A percentile compares a stretch with the other conserved stretches of the same genome.
Conservation (phyloP, 306 rosid genomes). For the peach (Prunus persica) region Prunus_persica_NCBIv2 NC_034013.1:6312501-6313000, state of each 20-base stretch:
- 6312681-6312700: too few species aligned
- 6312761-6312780: constrained; percentile 4
- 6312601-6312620: too few species aligned
- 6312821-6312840: not conserved
- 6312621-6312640: too few species aligned
- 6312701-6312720: too few species aligned
- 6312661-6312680: not conserved
- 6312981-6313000: not conserved
- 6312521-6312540: too few species aligned
- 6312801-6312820: constrained; percentile 1
- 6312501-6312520: too few species aligned
- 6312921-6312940: not conserved
- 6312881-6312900: not conserved
- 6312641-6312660: not conserved
- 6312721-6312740: not conserved
- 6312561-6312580: too few species aligned
- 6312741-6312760: not conserved
- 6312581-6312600: too few species aligned
- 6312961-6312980: not conserved
- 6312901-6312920: not conserved
- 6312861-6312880: not conserved
- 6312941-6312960: not conserved
- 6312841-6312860: not conserved
- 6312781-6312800: constrained; percentile 7
- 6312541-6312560: too few species aligned